A percentile compares a stretch with the other conserved stretches of the same genome.
Evolutionary conservation across 352 stramenopile species (phyloP).

Genomic region (Phytopythium aichiense): DNA sequence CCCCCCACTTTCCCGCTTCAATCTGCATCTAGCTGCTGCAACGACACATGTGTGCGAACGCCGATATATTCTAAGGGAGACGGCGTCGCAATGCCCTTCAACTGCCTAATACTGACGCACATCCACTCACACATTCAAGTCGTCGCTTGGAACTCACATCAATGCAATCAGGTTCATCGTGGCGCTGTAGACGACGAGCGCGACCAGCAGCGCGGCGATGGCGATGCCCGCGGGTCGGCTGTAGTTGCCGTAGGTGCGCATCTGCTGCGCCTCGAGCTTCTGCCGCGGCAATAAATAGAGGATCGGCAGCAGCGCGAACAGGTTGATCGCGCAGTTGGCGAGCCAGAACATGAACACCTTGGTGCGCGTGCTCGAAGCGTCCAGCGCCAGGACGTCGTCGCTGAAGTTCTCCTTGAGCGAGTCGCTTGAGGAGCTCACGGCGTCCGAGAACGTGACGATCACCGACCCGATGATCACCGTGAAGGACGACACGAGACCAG

Average conservation of each 20-base stretch:
- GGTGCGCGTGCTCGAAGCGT: conserved; percentile 26
- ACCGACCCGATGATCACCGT: conserved; percentile 58
- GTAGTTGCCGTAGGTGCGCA: conserved; percentile 49
- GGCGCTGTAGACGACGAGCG: conserved; percentile 33
- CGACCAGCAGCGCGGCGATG: conserved; percentile 35
- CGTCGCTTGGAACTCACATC: neutral
- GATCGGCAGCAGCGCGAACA: conserved; percentile 48
- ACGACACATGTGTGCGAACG: neutral
- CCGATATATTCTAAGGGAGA: neutral
- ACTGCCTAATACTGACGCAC: neutral
- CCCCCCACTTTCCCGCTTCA: no score
- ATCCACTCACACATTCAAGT: neutral
- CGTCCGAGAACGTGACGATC: conserved; percentile 54
- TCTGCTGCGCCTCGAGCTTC: conserved; percentile 61
- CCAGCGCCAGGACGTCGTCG: conserved; percentile 20
- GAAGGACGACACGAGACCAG: conserved; percentile 56
- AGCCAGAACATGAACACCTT: conserved; percentile 39
- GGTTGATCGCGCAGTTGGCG: conserved; percentile 44
- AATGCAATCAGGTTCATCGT: conserved; percentile 40
- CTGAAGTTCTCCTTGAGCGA: conserved; percentile 38
- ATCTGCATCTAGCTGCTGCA: neutral
- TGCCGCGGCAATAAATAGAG: conserved; percentile 64
- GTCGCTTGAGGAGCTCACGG: conserved; percentile 41
- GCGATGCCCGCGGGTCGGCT: conserved; percentile 34
- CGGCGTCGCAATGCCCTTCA: neutral